These are phyloP conservation scores for Tuber brumale DNA, from an alignment of 495 filamentous ascomycete species.

Conservation along the genomic window DNA sequence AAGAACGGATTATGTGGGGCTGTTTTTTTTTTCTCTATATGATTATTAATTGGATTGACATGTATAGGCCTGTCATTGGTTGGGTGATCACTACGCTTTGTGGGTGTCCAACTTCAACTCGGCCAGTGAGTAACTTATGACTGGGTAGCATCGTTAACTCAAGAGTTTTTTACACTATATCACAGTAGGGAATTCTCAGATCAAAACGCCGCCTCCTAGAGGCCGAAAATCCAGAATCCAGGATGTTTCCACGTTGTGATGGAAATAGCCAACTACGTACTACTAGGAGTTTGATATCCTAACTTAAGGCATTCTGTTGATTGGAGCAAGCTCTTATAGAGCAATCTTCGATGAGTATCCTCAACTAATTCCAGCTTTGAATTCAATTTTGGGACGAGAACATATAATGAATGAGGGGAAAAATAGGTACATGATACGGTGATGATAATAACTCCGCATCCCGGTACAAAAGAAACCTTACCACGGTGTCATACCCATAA, in stretches of 20 bases:
- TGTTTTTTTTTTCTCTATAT: no score
- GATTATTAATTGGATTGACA: no score
- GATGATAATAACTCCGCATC: not conserved
- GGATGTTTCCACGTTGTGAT: not conserved
- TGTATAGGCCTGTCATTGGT: no score
- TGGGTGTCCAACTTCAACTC: no score
- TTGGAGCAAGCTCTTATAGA: not conserved
- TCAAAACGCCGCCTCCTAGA: not conserved
- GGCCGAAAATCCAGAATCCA: not conserved
- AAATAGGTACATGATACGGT: conserved; percentile 5
- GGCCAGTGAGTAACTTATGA: not conserved
- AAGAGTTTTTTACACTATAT: not conserved
- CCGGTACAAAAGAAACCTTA: not conserved
- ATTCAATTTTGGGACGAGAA: not conserved
- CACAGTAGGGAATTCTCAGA: not conserved
- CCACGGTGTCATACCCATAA: not conserved
- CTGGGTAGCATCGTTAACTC: not conserved
- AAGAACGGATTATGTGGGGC: no score
- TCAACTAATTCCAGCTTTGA: not conserved
- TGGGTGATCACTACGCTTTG: no score
- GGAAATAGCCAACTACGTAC: not conserved
- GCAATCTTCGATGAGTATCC: not conserved
- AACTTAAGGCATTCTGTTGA: not conserved
- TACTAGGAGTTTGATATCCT: not conserved
- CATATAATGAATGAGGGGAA: not conserved